Evolutionary conservation across 164 flowering plant genomes (phyloP).

Genomic region (Dillenia turbinata): DNA sequence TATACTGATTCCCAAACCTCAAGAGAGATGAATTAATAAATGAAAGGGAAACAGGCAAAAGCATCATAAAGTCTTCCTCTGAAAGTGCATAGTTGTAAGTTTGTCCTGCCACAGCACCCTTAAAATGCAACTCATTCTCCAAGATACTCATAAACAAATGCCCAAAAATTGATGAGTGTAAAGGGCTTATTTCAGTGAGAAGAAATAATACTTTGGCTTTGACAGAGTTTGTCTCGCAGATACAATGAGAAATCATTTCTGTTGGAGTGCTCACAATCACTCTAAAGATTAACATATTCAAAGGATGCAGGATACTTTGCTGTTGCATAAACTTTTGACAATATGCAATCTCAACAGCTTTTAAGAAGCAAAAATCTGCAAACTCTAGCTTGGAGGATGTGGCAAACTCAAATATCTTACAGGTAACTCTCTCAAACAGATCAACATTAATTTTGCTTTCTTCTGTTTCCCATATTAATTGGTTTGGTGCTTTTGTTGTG

Average conservation of each 20-base stretch:
- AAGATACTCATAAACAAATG: slow-evolving; percentile 27
- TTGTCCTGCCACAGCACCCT: slow-evolving; percentile 10
- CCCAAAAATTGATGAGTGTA: slow-evolving; percentile 67
- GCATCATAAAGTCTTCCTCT: slow-evolving; percentile 59
- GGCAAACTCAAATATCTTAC: slow-evolving; percentile 36
- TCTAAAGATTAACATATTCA: slow-evolving; percentile 38
- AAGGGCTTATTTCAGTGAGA: slow-evolving; percentile 55
- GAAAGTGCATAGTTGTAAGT: slow-evolving; percentile 22
- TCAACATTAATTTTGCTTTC: slow-evolving; percentile 17
- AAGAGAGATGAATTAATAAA: slow-evolving; percentile 34
- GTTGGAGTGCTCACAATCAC: slow-evolving; percentile 48
- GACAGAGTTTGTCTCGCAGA: slow-evolving; percentile 30
- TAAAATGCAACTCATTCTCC: slow-evolving; percentile 12
- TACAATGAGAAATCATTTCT: slow-evolving; percentile 50
- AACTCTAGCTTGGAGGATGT: slow-evolving; percentile 27
- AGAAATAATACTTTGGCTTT: slow-evolving; percentile 52
- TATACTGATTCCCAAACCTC: slow-evolving; percentile 34
- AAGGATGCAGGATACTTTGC: slow-evolving; percentile 26
- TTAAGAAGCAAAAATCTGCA: slow-evolving; percentile 64
- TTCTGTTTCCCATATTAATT: slow-evolving; percentile 34
- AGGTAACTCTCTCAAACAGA: slow-evolving; percentile 48
- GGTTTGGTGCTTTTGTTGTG: slow-evolving; percentile 10
- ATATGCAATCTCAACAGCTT: slow-evolving; percentile 39
- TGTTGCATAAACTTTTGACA: slow-evolving; percentile 24
- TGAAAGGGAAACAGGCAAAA: slow-evolving; percentile 63